phyloP scores from a whole-genome alignment of 2,329 filamentous ascomycete species.

The Gnomoniopsis smithogilvyi region DNA sequence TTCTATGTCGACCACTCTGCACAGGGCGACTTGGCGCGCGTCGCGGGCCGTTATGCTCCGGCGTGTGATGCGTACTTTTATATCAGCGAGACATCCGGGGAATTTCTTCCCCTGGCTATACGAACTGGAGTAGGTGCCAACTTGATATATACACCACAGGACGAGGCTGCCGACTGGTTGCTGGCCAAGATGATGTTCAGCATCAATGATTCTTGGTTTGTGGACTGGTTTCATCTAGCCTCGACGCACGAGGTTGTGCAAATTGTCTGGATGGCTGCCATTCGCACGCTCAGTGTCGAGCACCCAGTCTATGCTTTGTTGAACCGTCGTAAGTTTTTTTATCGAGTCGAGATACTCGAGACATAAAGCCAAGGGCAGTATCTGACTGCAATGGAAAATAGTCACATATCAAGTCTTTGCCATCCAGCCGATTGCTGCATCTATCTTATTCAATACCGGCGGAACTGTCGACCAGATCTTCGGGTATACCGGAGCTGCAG shows the following conservation, averaged over 20 bases:
- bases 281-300: slow-evolving; percentile 39
- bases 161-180: slow-evolving; percentile 43
- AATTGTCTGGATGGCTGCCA: slow-evolving; percentile 40
- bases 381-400: too few species aligned
- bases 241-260: slow-evolving; percentile 41
- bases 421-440: slow-evolving; percentile 26
- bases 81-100: slow-evolving; percentile 32
- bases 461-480: slow-evolving; percentile 31
- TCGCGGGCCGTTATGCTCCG: slow-evolving; percentile 31
- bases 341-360: too few species aligned
- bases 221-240: slow-evolving; percentile 40
- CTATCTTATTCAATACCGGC: slow-evolving; percentile 26
- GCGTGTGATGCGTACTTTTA: slow-evolving; percentile 46
- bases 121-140: slow-evolving; percentile 39
- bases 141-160: slow-evolving; percentile 44
- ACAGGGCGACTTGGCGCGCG: slow-evolving; percentile 26
- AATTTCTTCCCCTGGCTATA: slow-evolving; percentile 47
- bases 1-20: slow-evolving; percentile 41
- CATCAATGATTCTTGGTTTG: slow-evolving; percentile 42
- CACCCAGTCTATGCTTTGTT: slow-evolving; percentile 42
- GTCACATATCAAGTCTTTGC: slow-evolving; percentile 31
- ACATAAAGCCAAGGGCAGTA: too few species aligned
- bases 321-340: slow-evolving; percentile 22
- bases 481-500: slow-evolving; percentile 27
- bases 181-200: slow-evolving; percentile 49